Evolutionary conservation across 2,329 filamentous ascomycete species (phyloP).

Genomic region (Diplodia intermedia): DNA sequence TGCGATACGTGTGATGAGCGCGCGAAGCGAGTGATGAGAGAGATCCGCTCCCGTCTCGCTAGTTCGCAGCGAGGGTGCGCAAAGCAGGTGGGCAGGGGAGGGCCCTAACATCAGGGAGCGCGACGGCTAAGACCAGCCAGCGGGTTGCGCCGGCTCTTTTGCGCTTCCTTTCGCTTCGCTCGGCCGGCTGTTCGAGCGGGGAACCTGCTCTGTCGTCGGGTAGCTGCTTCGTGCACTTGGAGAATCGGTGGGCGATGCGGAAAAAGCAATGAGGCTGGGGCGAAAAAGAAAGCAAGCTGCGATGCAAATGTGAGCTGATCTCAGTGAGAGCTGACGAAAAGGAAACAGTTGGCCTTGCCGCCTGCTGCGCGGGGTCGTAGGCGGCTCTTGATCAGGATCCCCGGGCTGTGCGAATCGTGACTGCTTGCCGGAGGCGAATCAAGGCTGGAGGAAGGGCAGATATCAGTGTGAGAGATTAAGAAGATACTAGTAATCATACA

Average conservation of each 20-base stretch:
- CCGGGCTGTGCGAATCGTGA: too few species aligned
- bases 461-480: slow-evolving; percentile 9
- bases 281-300: slow-evolving; percentile 7
- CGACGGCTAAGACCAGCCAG: background rate
- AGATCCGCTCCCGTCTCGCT: background rate
- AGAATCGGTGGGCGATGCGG: background rate
- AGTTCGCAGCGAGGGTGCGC: background rate
- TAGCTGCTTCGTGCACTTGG: slow-evolving; percentile 6
- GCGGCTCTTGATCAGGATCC: background rate
- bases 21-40: background rate
- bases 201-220: slow-evolving; percentile 12
- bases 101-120: background rate
- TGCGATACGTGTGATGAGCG: background rate
- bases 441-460: background rate
- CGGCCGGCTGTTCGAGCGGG: background rate
- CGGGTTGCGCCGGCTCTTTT: slow-evolving; percentile 7
- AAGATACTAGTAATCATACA: slow-evolving; percentile 27
- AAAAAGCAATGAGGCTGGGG: slow-evolving; percentile 18
- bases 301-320: slow-evolving; percentile 17
- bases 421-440: background rate
- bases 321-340: background rate
- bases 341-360: background rate
- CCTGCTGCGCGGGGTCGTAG: slow-evolving; percentile 3
- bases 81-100: background rate
- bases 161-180: background rate